These are phyloP conservation scores for Termitomyces titanicus DNA, from an alignment of 768 basidiomycete genomes.

Conservation along the genomic window DNA sequence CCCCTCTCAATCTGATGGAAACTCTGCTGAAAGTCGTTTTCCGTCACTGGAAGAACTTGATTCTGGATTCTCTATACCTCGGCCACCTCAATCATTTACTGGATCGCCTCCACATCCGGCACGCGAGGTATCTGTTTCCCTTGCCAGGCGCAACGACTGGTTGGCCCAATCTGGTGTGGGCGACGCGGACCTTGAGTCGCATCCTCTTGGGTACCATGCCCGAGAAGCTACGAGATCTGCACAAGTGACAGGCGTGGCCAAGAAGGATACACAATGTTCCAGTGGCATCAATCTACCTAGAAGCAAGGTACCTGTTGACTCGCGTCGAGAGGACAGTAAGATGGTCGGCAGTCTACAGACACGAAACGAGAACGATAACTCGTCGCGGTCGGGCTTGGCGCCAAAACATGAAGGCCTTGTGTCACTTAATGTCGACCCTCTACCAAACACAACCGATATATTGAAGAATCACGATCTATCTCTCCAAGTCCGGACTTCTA, in stretches of 20 bases:
- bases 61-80: conserved; percentile 38
- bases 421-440: conserved; percentile 31
- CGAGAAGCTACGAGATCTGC: conserved; percentile 48
- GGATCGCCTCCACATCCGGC: conserved; percentile 6
- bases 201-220: conserved; percentile 18
- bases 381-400: conserved; percentile 40
- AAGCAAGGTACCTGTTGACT: background rate
- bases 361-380: background rate
- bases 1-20: conserved; percentile 34
- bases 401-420: conserved; percentile 46
- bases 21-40: conserved; percentile 69
- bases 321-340: conserved; percentile 2
- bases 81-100: conserved; percentile 4
- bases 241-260: conserved; percentile 50
- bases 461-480: background rate
- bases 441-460: conserved; percentile 2
- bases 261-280: conserved; percentile 35
- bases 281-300: background rate
- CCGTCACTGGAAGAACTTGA: conserved; percentile 87
- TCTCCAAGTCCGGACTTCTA: background rate
- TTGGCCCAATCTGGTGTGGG: background rate
- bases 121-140: conserved; percentile 8
- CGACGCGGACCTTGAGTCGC: conserved; percentile 18
- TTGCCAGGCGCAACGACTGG: conserved; percentile 8
- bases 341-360: background rate